phyloP scores from a whole-genome alignment of 169 alveolate genomes.

The Cryptosporidium viatorum region DNA sequence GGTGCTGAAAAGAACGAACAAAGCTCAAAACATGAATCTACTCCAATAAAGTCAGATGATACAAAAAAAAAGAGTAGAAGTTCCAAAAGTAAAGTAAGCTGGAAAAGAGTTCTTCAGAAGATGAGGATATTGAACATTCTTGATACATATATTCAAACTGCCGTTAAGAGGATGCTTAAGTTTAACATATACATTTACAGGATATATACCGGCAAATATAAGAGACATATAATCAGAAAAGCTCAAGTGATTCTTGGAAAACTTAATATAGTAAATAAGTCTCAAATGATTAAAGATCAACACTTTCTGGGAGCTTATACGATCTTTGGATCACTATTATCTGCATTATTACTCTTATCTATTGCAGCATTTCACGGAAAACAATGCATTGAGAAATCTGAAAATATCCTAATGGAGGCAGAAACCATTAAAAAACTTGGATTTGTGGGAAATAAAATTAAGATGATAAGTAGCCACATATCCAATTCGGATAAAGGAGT shows the following conservation, averaged over 20 bases:
- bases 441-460: conserved; percentile 16
- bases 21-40: neutral
- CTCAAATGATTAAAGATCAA: neutral
- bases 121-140: neutral
- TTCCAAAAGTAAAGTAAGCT: neutral
- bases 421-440: conserved; percentile 6
- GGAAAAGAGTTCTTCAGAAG: neutral
- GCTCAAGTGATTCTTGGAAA: neutral
- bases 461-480: conserved; percentile 15
- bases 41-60: neutral
- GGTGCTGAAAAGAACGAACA: neutral
- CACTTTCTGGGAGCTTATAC: conserved; percentile 35
- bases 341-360: neutral
- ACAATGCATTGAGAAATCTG: neutral
- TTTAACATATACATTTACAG: neutral
- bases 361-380: neutral
- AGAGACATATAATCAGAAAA: neutral
- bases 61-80: neutral
- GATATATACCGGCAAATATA: neutral
- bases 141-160: neutral
- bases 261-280: neutral
- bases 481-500: neutral
- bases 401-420: neutral
- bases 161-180: neutral
- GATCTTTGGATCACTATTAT: neutral